Base-by-base conservation (phyloP, 805 yeast genomes). In the Metschnikowia kunwiensis region DNA sequence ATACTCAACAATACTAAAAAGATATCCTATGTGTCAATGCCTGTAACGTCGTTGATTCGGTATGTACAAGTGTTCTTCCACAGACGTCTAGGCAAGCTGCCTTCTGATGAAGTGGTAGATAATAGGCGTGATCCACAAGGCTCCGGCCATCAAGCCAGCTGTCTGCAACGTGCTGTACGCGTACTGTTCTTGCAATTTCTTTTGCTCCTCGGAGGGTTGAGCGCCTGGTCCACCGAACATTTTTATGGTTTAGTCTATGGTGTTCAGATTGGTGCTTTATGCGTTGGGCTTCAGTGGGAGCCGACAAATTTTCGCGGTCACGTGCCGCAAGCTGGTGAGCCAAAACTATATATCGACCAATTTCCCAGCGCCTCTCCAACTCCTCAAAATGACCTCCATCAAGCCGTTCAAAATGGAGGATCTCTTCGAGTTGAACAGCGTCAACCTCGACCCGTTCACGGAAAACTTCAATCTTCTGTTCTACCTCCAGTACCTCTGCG, bases 361-460 rank as follows among this genome's bases (percentile, higher is more conserved):
- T n/a, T n/a, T n/a, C n/a, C n/a, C n/a, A n/a, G n/a, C n/a, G n/a
- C n/a, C n/a, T n/a, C n/a, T n/a, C n/a, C n/a, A n/a, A n/a, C n/a
- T n/a, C n/a, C 12, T 24, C 14, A 12, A 24, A 24, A 91, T 91
- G 98, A 84, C 97, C 4, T 84, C 96, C 0, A 70, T 89, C 10
- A 76, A 75, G 42, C 97, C 97, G 14, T 86, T 93, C 54, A 84
- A 81, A 44, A 89, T 95, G 3, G 79, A 88, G 2, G 97, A 93
- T 53, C 63, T 91, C 12, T 81, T 89, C 47, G 68, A 74, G 7
- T 51, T 85, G 33, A 86, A 86, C 52, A 63, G 83, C 4, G 79
- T 89, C 31, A 93, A 93, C 56, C 61, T 93, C 14, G 98, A 93
- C 52, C 82, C 84, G 1, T 70, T 93, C 35, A 93, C 98, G 0